Percentiles rank a stretch among this genome's conserved stretches.
These are phyloP conservation scores for Sugiyamaella smithiae DNA, from an alignment of 805 yeast species.

Conservation along the genomic window DNA sequence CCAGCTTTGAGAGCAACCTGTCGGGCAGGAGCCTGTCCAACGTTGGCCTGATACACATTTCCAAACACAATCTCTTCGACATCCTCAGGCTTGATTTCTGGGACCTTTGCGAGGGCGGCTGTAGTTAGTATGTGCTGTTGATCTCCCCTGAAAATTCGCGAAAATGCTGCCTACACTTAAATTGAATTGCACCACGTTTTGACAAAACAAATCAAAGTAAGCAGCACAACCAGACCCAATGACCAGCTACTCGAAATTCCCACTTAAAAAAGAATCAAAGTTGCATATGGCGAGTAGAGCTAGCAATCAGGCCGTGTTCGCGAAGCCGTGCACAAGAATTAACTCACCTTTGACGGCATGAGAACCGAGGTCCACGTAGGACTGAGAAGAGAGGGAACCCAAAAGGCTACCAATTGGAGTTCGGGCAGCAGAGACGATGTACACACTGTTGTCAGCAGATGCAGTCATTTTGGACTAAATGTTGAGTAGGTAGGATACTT, in stretches of 20 bases:
- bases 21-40: slow-evolving; percentile 97
- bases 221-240: no score
- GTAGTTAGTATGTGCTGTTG: no score
- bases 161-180: no score
- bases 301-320: no score
- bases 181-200: no score
- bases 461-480: not conserved
- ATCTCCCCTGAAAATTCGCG: no score
- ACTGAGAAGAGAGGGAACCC: slow-evolving; percentile 71
- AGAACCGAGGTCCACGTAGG: slow-evolving; percentile 84
- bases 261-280: no score
- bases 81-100: slow-evolving; percentile 68
- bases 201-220: no score
- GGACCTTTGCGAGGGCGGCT: slow-evolving; percentile 66
- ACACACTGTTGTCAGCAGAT: slow-evolving; percentile 46
- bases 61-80: slow-evolving; percentile 93
- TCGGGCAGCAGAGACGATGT: slow-evolving; percentile 88
- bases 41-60: slow-evolving; percentile 86
- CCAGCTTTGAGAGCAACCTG: slow-evolving; percentile 95
- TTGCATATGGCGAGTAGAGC: no score
- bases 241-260: no score
- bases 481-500: slow-evolving; percentile 1
- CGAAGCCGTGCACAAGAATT: no score
- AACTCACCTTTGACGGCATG: slow-evolving; percentile 67
- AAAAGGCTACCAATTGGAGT: slow-evolving; percentile 96